Evolutionary conservation across 768 basidiomycete genomes (phyloP).

Genomic region (Tulasnella sp.): DNA sequence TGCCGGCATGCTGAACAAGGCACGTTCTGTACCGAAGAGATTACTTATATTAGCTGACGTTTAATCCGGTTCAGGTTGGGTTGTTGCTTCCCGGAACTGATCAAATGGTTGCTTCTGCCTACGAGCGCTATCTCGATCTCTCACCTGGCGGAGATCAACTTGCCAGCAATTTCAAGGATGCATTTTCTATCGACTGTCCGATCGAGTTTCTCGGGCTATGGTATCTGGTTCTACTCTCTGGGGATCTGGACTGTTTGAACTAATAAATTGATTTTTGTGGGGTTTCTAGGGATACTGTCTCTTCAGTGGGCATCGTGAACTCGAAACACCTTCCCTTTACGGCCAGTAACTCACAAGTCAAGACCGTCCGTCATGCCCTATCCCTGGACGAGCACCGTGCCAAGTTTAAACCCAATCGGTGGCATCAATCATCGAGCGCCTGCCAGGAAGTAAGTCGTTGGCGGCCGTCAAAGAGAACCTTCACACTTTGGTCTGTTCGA

Average conservation of each 20-base stretch:
- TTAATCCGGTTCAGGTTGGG: conserved; percentile 8
- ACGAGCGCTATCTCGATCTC: conserved; percentile 12
- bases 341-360: conserved; percentile 28
- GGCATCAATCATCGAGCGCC: conserved; percentile 7
- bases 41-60: no score
- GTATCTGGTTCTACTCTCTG: conserved; percentile 1
- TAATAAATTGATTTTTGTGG: no score
- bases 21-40: no score
- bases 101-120: conserved; percentile 16
- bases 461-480: no score
- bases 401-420: conserved; percentile 23
- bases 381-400: conserved; percentile 30
- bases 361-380: conserved; percentile 33
- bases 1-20: conserved; percentile 28
- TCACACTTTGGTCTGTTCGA: no score
- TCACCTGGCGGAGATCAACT: conserved; percentile 14
- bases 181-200: conserved; percentile 30
- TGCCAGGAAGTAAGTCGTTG: no score
- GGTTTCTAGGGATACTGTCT: conserved; percentile 33
- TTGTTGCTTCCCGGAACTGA: conserved; percentile 11
- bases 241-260: no score
- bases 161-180: conserved; percentile 32
- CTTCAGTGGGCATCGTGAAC: conserved; percentile 21
- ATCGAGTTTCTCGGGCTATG: conserved; percentile 35
- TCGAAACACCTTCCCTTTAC: conserved; percentile 35